Evolutionary conservation across 2,329 filamentous ascomycete genomes (phyloP).

Genomic region (Phoma herbarum): DNA sequence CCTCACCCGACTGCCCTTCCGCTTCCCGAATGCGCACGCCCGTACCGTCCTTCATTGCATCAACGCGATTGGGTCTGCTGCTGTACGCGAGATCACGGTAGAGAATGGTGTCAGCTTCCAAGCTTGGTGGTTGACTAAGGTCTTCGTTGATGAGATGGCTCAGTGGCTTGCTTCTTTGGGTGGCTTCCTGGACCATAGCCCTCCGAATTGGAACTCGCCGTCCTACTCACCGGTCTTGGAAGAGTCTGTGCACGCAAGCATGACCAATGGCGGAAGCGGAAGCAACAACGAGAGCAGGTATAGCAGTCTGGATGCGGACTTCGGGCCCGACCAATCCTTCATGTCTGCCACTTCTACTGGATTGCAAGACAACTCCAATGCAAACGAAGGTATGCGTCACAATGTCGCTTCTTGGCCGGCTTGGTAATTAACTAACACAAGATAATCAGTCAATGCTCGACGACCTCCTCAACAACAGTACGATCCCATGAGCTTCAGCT

Average conservation of each 20-base stretch:
- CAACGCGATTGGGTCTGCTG: slow-evolving; percentile 76
- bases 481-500: slow-evolving; percentile 46
- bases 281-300: slow-evolving; percentile 52
- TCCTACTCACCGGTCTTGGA: slow-evolving; percentile 44
- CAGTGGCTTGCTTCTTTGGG: slow-evolving; percentile 89
- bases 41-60: slow-evolving; percentile 80
- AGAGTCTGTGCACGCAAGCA: slow-evolving; percentile 40
- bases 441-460: slow-evolving; percentile 47
- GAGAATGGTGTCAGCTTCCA: slow-evolving; percentile 81
- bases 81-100: slow-evolving; percentile 83
- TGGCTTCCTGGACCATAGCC: slow-evolving; percentile 75
- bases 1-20: slow-evolving; percentile 70
- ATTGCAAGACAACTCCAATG: slow-evolving; percentile 33
- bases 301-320: slow-evolving; percentile 51
- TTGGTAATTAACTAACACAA: slow-evolving; percentile 49
- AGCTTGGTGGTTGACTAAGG: slow-evolving; percentile 95
- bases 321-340: slow-evolving; percentile 46
- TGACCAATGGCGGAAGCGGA: slow-evolving; percentile 47
- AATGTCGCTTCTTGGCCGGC: slow-evolving; percentile 13
- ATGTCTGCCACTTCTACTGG: slow-evolving; percentile 39
- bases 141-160: slow-evolving; percentile 95
- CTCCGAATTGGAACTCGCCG: slow-evolving; percentile 41
- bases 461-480: slow-evolving; percentile 45
- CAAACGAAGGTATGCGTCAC: slow-evolving; percentile 44
- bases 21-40: slow-evolving; percentile 77